Evolutionary conservation across 2,329 filamentous ascomycete species (phyloP).

Genomic region (Acephala macrosclerotiorum): DNA sequence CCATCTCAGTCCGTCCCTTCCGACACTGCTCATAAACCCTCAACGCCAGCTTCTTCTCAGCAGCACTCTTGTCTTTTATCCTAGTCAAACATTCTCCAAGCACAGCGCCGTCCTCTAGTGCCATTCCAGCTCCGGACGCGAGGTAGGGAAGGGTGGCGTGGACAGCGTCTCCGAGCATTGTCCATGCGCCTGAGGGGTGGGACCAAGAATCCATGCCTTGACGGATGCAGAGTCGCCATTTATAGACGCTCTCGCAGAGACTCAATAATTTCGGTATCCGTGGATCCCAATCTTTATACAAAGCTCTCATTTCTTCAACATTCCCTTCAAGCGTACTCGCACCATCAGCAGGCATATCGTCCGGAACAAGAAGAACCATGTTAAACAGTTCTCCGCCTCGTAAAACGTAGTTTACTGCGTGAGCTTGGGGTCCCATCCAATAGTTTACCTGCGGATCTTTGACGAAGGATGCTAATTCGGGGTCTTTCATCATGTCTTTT

Average conservation of each 20-base stretch:
- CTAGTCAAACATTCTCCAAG: constrained; percentile 61
- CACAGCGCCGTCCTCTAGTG: constrained; percentile 65
- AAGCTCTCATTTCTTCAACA: constrained; percentile 50
- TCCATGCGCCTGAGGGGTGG: constrained; percentile 61
- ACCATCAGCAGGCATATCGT: constrained; percentile 44
- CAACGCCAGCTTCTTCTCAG: constrained; percentile 47
- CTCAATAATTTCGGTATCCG: constrained; percentile 60
- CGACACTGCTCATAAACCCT: constrained; percentile 64
- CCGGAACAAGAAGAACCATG: constrained; percentile 53
- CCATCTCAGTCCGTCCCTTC: constrained; percentile 62
- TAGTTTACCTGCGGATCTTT: constrained; percentile 53
- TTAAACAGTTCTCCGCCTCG: constrained; percentile 53
- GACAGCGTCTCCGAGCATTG: constrained; percentile 68
- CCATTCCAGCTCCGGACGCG: constrained; percentile 63
- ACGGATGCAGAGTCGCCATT: constrained; percentile 69
- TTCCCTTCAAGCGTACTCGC: constrained; percentile 47
- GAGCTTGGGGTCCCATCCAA: constrained; percentile 56
- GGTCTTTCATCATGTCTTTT: constrained; percentile 51
- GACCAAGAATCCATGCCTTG: constrained; percentile 64
- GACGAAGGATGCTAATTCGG: constrained; percentile 48
- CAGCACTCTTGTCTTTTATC: constrained; percentile 15
- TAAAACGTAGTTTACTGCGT: constrained; percentile 57
- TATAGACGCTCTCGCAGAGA: constrained; percentile 62
- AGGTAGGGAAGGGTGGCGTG: constrained; percentile 71
- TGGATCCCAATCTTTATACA: constrained; percentile 54